phyloP scores from a whole-genome alignment of 148 eudicot genomes.

The Amaranthus palmeri region DNA sequence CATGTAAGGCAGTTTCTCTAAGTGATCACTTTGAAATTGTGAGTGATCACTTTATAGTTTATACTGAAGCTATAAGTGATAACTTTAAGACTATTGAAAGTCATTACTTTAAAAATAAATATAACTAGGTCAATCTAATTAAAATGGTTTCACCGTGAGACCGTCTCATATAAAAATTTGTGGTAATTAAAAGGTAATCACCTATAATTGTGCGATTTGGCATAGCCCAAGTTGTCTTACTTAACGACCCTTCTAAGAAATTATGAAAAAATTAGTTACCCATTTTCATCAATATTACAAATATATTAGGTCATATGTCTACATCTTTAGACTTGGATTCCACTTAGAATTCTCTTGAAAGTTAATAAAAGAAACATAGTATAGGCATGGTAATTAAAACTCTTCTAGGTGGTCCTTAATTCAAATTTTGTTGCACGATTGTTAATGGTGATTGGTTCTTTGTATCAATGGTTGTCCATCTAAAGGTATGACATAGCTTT shows the following conservation, averaged over 20 bases:
- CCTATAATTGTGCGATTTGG: conserved; percentile 10
- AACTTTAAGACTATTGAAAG: too few species aligned
- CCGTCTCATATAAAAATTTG: neutral
- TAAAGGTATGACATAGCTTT: neutral
- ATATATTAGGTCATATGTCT: conserved; percentile 29
- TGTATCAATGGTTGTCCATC: neutral
- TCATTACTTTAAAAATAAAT: too few species aligned
- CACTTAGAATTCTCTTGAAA: conserved; percentile 9
- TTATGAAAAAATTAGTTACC: neutral
- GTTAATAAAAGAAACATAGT: neutral
- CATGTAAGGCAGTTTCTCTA: too few species aligned
- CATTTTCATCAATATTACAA: neutral
- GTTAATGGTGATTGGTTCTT: conserved; percentile 3
- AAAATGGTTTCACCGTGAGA: too few species aligned
- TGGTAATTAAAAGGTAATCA: neutral
- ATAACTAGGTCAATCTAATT: too few species aligned
- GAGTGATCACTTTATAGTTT: too few species aligned
- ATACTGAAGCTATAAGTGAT: neutral
- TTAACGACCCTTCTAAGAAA: neutral
- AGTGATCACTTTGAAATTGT: too few species aligned
- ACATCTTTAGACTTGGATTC: conserved; percentile 25
- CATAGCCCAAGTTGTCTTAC: conserved; percentile 16
- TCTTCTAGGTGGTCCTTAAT: conserved; percentile 1
- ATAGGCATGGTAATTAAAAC: neutral
- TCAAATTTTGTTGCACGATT: conserved; percentile 6